A percentile compares a stretch with the other conserved stretches of the same genome.
phyloP scores from a whole-genome alignment of 2,329 filamentous ascomycete genomes.

The Xylaria sp. region DNA sequence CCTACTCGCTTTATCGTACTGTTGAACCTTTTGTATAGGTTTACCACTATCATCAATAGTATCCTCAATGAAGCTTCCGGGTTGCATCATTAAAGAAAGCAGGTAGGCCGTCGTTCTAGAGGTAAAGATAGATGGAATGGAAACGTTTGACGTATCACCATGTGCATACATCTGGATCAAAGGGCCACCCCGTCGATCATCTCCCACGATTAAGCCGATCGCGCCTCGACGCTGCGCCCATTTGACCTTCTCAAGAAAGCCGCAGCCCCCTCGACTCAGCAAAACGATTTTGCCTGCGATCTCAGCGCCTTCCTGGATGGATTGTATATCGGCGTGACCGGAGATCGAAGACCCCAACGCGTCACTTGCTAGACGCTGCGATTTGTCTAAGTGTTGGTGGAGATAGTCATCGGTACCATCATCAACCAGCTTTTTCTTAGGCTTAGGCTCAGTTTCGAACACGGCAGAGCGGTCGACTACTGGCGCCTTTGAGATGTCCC shows the following conservation, averaged over 20 bases:
- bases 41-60: constrained; percentile 65
- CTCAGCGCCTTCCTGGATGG: constrained; percentile 87
- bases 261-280: constrained; percentile 89
- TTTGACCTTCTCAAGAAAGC: constrained; percentile 95
- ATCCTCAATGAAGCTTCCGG: constrained; percentile 67
- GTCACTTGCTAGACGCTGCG: constrained; percentile 44
- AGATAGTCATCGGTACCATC: constrained; percentile 89
- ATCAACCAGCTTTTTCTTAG: constrained; percentile 49
- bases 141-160: constrained; percentile 92
- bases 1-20: constrained; percentile 48
- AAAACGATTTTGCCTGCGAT: constrained; percentile 93
- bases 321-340: constrained; percentile 88
- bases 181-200: constrained; percentile 86
- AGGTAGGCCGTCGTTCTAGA: constrained; percentile 93
- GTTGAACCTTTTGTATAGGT: constrained; percentile 58
- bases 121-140: constrained; percentile 93
- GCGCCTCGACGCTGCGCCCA: constrained; percentile 94
- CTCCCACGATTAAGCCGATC: constrained; percentile 88
- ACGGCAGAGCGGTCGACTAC: constrained; percentile 38
- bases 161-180: constrained; percentile 98
- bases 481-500: constrained; percentile 43
- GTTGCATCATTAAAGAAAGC: constrained; percentile 83
- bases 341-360: constrained; percentile 44
- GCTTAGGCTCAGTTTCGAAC: constrained; percentile 37
- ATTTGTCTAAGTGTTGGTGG: constrained; percentile 56